A percentile compares a stretch with the other conserved stretches of the same genome.
Conservation (phyloP, 2,329 filamentous ascomycete genomes). For the Epichloe baconii region DNA sequence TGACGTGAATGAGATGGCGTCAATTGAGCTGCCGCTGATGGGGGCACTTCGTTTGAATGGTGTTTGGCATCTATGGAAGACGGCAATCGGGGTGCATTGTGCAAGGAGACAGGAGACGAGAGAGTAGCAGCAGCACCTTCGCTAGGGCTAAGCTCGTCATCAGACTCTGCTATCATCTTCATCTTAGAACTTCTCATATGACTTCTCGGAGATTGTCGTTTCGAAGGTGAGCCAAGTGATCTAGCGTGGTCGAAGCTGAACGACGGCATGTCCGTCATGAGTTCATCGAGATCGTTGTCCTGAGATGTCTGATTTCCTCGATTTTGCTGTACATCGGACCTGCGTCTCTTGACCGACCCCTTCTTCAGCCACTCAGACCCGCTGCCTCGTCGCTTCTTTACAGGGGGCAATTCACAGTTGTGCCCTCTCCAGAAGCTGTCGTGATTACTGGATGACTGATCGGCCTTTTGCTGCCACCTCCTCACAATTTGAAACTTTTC, state of each 20-base stretch:
- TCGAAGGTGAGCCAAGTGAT: conserved; percentile 5
- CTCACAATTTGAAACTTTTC: conserved; percentile 20
- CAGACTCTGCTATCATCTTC: background rate
- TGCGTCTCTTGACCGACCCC: conserved; percentile 16
- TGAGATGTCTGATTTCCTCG: background rate
- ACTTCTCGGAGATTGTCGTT: conserved; percentile 7
- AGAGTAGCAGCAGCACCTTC: conserved; percentile 11
- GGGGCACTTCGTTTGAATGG: background rate
- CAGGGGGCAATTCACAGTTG: conserved; percentile 6
- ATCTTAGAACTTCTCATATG: background rate
- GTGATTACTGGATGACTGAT: conserved; percentile 1
- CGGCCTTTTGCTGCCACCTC: conserved; percentile 19
- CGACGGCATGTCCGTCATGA: conserved; percentile 1
- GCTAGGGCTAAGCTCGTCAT: conserved; percentile 7
- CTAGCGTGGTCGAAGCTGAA: conserved; percentile 3
- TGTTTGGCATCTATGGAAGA: background rate
- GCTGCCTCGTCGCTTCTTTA: conserved; percentile 14
- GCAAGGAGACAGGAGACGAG: conserved; percentile 16
- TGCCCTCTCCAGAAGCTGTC: conserved; percentile 12
- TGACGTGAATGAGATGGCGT: conserved; percentile 1
- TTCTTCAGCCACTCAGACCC: conserved; percentile 21
- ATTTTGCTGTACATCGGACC: conserved; percentile 6
- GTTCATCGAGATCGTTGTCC: conserved; percentile 9
- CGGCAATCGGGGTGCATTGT: background rate
- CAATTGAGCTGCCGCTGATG: conserved; percentile 1